Base-by-base conservation (phyloP, 1,284 basidiomycete genomes). In the Marasmius tenuissimus region DNA sequence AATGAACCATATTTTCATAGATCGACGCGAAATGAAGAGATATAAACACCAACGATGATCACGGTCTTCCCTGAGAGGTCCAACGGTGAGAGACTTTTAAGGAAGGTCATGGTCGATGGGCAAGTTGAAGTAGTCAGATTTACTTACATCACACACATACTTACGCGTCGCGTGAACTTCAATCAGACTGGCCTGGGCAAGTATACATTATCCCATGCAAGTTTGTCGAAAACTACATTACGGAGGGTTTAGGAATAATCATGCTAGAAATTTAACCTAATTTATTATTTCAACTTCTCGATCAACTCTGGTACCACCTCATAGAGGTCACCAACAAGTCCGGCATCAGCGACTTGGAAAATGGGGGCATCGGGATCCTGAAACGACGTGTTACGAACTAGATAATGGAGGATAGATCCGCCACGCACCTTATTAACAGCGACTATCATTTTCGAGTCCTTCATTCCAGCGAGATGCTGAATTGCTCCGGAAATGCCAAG, bases 381-480 rank as follows among this genome's bases (percentile, higher is more conserved):
- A 20, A 63, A 56, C 16, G 51, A 55, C 57, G 54, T 40, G 16
- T 48, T 34, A 18, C 16, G 34, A 20, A 52, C 12, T 9, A 1
- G 58, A 18, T 38, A 53, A 20, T 14, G 38, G 52, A 59, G 6
- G 55, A 27, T 38, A 16, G 51, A 38, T 10, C n/a, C 8, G 1
- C 53, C 60, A 68, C 73, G 58, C 60, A 88, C 94, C 86, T 99
- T 99, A 83, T 99, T 99, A 69, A 99, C 88, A 7, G 97, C 97
- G 34, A 98, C 96, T 67, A 99, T 99, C 69, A 98, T 83, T 81
- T 99, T 99, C 18, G 93, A 96, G 75, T 99, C 97, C 77, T 99
- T 99, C 97, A 99, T 99, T 37, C 97, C 97, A 34, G 97, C 97
- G 65, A 99, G 81, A 81, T 99, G 97, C 78, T 99, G 97, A 70